Percentiles rank a stretch among this genome's conserved stretches.
These are phyloP conservation scores for Metarhizium brunneum DNA, from an alignment of 2,329 filamentous ascomycete genomes.

Conservation along the genomic window DNA sequence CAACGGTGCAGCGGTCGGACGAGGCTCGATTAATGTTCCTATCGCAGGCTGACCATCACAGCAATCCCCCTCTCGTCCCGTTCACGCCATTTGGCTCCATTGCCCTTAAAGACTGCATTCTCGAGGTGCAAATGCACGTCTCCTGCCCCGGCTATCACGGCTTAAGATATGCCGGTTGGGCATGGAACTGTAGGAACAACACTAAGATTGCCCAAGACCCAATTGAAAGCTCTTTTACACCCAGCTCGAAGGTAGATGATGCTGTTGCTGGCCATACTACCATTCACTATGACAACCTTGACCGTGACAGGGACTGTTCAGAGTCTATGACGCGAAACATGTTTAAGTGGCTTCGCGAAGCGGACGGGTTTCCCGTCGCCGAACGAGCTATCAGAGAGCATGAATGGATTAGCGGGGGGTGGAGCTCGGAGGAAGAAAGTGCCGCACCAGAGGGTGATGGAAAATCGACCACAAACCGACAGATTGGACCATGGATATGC, in stretches of 20 bases:
- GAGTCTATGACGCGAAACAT: slow-evolving; percentile 4
- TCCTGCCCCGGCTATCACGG: slow-evolving; percentile 3
- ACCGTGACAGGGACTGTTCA: neutral
- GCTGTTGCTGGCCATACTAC: neutral
- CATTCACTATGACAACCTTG: neutral
- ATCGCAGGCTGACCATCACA: slow-evolving; percentile 3
- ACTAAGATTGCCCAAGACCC: neutral
- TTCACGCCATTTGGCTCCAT: slow-evolving; percentile 4
- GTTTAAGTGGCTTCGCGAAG: slow-evolving; percentile 6
- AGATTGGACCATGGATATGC: neutral
- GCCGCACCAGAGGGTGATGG: neutral
- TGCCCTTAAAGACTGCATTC: slow-evolving; percentile 4
- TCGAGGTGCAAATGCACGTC: slow-evolving; percentile 9
- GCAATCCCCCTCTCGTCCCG: slow-evolving; percentile 2
- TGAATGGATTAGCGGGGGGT: neutral
- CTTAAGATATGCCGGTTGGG: slow-evolving; percentile 5
- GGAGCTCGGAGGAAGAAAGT: neutral
- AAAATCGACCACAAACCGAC: neutral
- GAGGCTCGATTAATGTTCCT: slow-evolving; percentile 8
- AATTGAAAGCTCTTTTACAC: neutral
- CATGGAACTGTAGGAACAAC: slow-evolving; percentile 5
- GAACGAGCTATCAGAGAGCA: slow-evolving; percentile 6
- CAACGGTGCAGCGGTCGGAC: slow-evolving; percentile 1
- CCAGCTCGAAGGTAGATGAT: neutral
- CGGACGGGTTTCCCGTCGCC: slow-evolving; percentile 5